These are phyloP conservation scores for Fusarium sp. DNA, from an alignment of 2,329 filamentous ascomycete species.

Conservation along the genomic window DNA sequence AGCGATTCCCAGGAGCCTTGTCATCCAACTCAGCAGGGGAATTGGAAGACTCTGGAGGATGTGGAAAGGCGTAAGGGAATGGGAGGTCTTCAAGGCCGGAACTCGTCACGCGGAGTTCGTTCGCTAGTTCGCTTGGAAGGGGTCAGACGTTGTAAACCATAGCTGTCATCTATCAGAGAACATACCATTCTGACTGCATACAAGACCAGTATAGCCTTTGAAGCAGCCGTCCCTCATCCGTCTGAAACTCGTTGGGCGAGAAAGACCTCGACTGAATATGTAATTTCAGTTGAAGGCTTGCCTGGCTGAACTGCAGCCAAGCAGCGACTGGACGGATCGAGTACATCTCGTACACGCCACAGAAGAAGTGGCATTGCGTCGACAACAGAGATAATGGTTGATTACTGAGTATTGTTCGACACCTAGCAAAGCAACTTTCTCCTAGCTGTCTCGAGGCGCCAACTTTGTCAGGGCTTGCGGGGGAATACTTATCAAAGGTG, in stretches of 20 bases:
- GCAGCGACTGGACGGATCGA: neutral
- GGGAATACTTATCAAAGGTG: neutral
- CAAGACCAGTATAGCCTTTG: neutral
- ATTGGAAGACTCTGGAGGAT: neutral
- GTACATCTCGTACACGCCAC: neutral
- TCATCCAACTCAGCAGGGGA: neutral
- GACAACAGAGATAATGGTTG: neutral
- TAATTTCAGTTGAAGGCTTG: neutral
- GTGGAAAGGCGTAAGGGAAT: neutral
- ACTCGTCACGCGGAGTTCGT: neutral
- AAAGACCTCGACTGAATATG: neutral
- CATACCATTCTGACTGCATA: neutral
- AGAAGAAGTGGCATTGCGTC: neutral
- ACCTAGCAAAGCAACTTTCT: neutral
- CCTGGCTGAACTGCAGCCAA: neutral
- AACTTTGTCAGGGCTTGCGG: neutral
- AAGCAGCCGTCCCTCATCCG: neutral
- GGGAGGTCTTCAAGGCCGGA: neutral
- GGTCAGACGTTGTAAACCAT: neutral
- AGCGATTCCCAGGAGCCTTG: neutral
- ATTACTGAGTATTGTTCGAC: neutral
- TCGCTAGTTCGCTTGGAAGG: neutral
- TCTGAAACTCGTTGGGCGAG: neutral
- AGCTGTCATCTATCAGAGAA: neutral
- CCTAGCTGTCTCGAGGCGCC: neutral